These are phyloP conservation scores for Aspergillus mulundensis DNA, from an alignment of 495 filamentous ascomycete genomes.

Conservation along the genomic window DNA sequence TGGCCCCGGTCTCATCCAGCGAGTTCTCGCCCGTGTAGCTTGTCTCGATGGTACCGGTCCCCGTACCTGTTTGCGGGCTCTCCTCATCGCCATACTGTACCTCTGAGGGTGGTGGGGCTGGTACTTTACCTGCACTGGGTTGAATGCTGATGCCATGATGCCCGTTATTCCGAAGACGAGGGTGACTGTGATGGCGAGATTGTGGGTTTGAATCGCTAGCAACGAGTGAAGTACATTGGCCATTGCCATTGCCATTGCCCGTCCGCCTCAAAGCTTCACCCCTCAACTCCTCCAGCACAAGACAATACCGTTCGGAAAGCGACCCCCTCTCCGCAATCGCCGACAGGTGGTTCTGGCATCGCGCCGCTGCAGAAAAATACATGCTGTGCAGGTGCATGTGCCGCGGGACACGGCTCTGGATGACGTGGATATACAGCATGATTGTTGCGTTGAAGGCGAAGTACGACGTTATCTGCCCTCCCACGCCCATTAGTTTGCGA, in stretches of 20 bases:
- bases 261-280: background rate
- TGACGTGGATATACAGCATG: background rate
- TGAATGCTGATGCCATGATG: too few relatives aligned
- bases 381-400: background rate
- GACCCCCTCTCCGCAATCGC: background rate
- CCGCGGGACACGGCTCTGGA: background rate
- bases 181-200: too few relatives aligned
- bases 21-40: background rate
- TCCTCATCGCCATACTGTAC: too few relatives aligned
- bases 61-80: too few relatives aligned
- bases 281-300: background rate
- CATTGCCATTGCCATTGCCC: too few relatives aligned
- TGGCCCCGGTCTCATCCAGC: background rate
- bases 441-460: background rate
- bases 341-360: background rate
- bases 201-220: too few relatives aligned
- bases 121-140: too few relatives aligned
- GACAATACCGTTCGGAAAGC: background rate
- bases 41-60: background rate
- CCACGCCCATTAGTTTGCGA: background rate
- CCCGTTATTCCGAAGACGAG: too few relatives aligned
- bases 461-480: slow-evolving; percentile 1
- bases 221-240: too few relatives aligned
- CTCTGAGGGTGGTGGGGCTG: too few relatives aligned
- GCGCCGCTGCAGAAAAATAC: slow-evolving; percentile 6